A percentile compares a stretch with the other conserved stretches of the same genome.
Conservation (phyloP, 768 basidiomycete genomes). For the Lactifluus piperatus region DNA sequence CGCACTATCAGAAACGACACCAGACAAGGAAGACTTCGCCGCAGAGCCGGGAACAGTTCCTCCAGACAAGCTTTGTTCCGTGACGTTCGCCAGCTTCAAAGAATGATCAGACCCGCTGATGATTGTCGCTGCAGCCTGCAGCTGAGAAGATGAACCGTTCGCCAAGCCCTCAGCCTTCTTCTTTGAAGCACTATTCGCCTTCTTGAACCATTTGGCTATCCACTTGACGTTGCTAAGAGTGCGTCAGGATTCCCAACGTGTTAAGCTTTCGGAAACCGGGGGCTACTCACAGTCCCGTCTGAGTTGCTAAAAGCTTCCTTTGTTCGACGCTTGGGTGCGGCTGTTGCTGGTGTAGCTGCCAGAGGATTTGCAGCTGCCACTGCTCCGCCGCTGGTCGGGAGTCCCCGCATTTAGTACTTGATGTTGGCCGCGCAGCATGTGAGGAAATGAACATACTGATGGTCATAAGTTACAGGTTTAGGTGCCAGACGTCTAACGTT, state of each 20-base stretch:
- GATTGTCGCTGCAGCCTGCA: neutral
- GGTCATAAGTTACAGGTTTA: neutral
- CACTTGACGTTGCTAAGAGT: conserved; percentile 11
- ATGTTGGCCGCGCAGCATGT: neutral
- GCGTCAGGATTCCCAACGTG: neutral
- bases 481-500: too few relatives aligned
- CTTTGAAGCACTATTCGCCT: neutral
- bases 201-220: conserved; percentile 17
- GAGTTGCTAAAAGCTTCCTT: conserved; percentile 1
- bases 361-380: conserved; percentile 13
- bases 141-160: neutral
- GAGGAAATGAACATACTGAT: neutral
- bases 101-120: neutral
- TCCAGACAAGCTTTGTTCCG: neutral
- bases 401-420: neutral
- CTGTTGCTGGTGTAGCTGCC: conserved; percentile 6
- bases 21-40: neutral
- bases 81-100: neutral
- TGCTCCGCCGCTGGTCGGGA: conserved; percentile 3
- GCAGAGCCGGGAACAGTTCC: neutral
- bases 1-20: neutral
- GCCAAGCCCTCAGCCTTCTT: neutral
- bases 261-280: neutral
- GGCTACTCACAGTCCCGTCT: conserved; percentile 18
- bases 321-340: conserved; percentile 9